Conservation (phyloP, 805 yeast species). For the Metschnikowia corniflorae region DNA sequence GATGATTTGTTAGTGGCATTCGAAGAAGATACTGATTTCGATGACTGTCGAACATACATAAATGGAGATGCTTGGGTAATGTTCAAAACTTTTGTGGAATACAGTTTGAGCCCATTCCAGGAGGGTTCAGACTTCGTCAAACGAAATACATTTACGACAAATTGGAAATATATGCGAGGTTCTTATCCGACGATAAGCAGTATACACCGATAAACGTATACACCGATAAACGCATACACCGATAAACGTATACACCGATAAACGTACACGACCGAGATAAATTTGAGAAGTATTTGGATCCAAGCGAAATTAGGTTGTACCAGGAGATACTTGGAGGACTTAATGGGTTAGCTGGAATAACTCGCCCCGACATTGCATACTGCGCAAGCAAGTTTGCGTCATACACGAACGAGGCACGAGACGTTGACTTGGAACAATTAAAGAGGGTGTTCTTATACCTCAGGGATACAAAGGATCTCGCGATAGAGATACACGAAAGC, state of each 20-base stretch:
- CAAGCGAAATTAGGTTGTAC: too few species aligned
- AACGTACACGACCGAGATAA: not conserved
- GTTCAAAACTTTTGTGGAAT: conserved; percentile 3
- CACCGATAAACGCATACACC: not conserved
- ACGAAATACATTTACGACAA: not conserved
- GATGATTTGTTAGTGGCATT: not conserved
- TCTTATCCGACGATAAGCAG: not conserved
- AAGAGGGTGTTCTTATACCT: not conserved
- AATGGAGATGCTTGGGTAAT: not conserved
- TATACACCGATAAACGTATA: not conserved
- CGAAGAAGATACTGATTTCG: not conserved
- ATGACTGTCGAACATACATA: not conserved
- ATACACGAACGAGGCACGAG: conserved; percentile 2
- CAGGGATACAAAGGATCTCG: not conserved
- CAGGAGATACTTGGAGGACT: conserved; percentile 1
- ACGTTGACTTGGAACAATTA: not conserved
- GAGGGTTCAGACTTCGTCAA: conserved; percentile 2
- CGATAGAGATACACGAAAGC: not conserved
- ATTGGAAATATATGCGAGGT: not conserved
- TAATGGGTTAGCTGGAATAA: conserved; percentile 2
- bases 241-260: not conserved
- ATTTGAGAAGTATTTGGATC: too few species aligned
- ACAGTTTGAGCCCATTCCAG: not conserved
- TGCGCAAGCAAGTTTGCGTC: conserved; percentile 3
- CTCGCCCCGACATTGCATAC: conserved; percentile 1